Conservation (phyloP, 1,284 basidiomycete genomes). For the Tylopilus sp. region DNA sequence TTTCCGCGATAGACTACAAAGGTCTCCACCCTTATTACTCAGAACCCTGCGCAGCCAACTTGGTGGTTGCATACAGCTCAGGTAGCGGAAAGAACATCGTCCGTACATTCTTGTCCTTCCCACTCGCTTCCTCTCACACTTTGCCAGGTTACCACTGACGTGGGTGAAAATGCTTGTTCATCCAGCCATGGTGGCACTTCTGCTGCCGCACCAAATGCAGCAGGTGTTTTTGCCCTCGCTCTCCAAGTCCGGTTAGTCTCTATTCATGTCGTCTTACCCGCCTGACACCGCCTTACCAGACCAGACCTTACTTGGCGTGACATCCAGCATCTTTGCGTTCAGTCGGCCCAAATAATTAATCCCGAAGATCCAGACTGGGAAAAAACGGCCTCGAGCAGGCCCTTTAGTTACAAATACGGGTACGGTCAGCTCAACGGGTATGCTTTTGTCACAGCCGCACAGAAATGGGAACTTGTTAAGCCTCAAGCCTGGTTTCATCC, state of each 20-base stretch:
- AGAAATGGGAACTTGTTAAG: constrained; percentile 85
- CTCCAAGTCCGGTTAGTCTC: constrained; percentile 71
- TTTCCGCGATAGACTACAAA: constrained; percentile 89
- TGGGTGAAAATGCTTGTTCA: constrained; percentile 83
- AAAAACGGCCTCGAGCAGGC: constrained; percentile 70
- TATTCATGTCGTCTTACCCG: background rate
- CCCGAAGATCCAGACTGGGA: constrained; percentile 95
- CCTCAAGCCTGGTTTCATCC: constrained; percentile 91
- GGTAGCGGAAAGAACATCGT: constrained; percentile 94
- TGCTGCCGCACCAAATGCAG: constrained; percentile 95
- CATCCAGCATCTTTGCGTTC: constrained; percentile 87
- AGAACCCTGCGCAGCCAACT: constrained; percentile 94
- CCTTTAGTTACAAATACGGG: constrained; percentile 97
- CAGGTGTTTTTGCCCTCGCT: constrained; percentile 86
- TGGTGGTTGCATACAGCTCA: constrained; percentile 95
- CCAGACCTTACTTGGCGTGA: constrained; percentile 94
- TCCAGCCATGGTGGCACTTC: constrained; percentile 92
- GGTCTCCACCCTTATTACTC: constrained; percentile 97
- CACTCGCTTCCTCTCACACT: constrained; percentile 17
- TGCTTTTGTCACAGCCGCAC: constrained; percentile 77
- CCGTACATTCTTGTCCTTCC: constrained; percentile 34
- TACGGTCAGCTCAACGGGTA: constrained; percentile 90
- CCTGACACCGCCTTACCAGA: constrained; percentile 18
- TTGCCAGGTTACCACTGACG: constrained; percentile 87
- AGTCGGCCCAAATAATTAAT: constrained; percentile 79